Conservation (phyloP, 169 alveolate genomes). For the Plasmodium gallinaceum region DNA sequence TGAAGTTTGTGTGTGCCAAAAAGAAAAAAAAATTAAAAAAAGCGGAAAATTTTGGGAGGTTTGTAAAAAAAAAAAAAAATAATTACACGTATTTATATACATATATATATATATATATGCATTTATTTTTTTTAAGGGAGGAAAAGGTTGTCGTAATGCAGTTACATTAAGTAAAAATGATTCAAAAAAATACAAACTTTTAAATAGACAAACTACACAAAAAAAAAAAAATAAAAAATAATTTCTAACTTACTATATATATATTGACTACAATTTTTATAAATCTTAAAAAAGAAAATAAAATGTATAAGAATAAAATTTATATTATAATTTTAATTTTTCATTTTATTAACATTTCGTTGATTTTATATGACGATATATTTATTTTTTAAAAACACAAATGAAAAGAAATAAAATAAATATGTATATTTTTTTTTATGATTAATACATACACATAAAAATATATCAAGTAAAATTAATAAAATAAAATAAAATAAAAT, state of each 20-base stretch:
- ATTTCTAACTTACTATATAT: not conserved
- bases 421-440: not conserved
- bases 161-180: slow-evolving; percentile 79
- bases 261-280: not conserved
- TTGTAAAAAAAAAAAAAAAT: slow-evolving; percentile 14
- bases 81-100: slow-evolving; percentile 12
- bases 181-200: slow-evolving; percentile 78
- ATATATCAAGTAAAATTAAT: too few species aligned
- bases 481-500: too few species aligned
- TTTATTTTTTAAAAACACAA: slow-evolving; percentile 4
- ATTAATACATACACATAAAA: too few species aligned
- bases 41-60: slow-evolving; percentile 80
- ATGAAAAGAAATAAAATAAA: not conserved
- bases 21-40: slow-evolving; percentile 68
- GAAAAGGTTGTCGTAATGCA: slow-evolving; percentile 84
- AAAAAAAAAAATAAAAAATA: slow-evolving; percentile 59
- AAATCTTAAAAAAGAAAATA: not conserved
- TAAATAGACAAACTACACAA: slow-evolving; percentile 76
- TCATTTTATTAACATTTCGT: not conserved
- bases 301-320: not conserved
- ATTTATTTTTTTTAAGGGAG: slow-evolving; percentile 73
- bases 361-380: slow-evolving; percentile 4
- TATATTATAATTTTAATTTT: not conserved
- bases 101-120: not conserved
- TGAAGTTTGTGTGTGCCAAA: slow-evolving; percentile 75